Evolutionary conservation across 1,284 basidiomycete species (phyloP).

Genomic region (Marasmius oreades): DNA sequence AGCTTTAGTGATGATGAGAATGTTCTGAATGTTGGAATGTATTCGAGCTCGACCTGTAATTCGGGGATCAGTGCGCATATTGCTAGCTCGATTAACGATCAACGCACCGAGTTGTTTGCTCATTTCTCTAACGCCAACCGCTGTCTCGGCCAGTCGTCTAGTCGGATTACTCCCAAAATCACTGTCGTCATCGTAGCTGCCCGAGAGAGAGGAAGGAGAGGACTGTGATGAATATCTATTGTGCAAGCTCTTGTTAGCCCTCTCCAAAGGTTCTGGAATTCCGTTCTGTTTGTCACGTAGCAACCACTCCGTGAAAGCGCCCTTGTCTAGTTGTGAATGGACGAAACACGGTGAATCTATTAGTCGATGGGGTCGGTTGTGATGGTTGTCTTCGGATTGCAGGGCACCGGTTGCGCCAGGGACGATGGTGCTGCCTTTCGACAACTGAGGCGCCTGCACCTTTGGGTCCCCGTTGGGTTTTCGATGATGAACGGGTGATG

Average conservation of each 20-base stretch:
- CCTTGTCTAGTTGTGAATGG: conserved; percentile 80
- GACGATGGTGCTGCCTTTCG: conserved; percentile 22
- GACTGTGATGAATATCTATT: conserved; percentile 19
- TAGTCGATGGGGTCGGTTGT: conserved; percentile 34
- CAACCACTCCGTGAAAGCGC: conserved; percentile 70
- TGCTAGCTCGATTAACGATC: conserved; percentile 12
- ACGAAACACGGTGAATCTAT: conserved; percentile 80
- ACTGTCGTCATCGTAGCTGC: conserved; percentile 44
- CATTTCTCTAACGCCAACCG: conserved; percentile 96
- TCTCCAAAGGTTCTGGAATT: conserved; percentile 25
- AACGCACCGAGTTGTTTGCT: conserved; percentile 93
- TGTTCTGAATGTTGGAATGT: conserved; percentile 85
- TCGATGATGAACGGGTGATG: conserved; percentile 33
- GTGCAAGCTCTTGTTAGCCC: conserved; percentile 47
- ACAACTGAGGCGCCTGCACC: conserved; percentile 14
- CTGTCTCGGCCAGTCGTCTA: conserved; percentile 93
- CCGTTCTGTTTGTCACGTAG: conserved; percentile 44
- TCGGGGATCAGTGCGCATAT: conserved; percentile 14
- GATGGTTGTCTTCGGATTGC: conserved; percentile 19
- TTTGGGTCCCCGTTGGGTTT: conserved; percentile 22
- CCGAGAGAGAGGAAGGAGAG: conserved; percentile 16
- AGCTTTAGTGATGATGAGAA: conserved; percentile 98
- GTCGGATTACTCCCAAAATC: conserved; percentile 77
- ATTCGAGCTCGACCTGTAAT: conserved; percentile 84
- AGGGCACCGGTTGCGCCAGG: conserved; percentile 19